Evolutionary conservation across 495 filamentous ascomycete species (phyloP), one percentile per base, ranked within the genome.

Genomic region (Venustampulla echinocandica): DNA sequence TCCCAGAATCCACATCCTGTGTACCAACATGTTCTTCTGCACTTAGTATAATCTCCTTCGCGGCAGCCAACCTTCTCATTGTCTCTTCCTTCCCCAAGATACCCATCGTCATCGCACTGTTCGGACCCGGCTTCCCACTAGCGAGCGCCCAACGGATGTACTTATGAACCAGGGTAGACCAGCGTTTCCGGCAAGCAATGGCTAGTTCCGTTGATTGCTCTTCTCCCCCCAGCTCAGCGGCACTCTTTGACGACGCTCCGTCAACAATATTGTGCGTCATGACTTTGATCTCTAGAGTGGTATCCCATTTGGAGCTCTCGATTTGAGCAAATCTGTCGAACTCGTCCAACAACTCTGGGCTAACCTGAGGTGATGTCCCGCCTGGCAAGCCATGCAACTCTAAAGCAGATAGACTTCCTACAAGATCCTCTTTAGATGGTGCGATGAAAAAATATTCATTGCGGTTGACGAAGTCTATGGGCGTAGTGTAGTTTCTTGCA

Each of bases 141-240:
- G 69, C 59, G 23, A 90, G 40, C 0, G 80, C 80, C 79, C 85
- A 84, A 38, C 87, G 75, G 44, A 89, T 62, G 49, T 82, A 75
- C 33, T 70, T 64, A 54, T 79, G 68, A 5, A 66, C 60, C 42
- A 59, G 73, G 4, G 69, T 53, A 36, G 62, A 61, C 50, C 57
- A 60, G 39, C 20, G 30, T 39, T 55, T 54, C 40, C 65, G 55
- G 86, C 59, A 7, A 72, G 74, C 28, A 92, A 34, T 3, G 20
- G n/a, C 22, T 14, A 23, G 6, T 25, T 14, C 34, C 21, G 30
- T 4, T 21, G 10, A 9, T 39, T 39, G 17, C 27, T 22, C 37
- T 19, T 35, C 20, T 36, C 21, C 23, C 5, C 15, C n/a, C 27
- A 5, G 7, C 17, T 49, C 14, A 11, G 13, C 25, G 18, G 3